A percentile compares a stretch with the other conserved stretches of the same genome.
Evolutionary conservation across 768 basidiomycete species (phyloP).

Genomic region (Tylopilus sp.): DNA sequence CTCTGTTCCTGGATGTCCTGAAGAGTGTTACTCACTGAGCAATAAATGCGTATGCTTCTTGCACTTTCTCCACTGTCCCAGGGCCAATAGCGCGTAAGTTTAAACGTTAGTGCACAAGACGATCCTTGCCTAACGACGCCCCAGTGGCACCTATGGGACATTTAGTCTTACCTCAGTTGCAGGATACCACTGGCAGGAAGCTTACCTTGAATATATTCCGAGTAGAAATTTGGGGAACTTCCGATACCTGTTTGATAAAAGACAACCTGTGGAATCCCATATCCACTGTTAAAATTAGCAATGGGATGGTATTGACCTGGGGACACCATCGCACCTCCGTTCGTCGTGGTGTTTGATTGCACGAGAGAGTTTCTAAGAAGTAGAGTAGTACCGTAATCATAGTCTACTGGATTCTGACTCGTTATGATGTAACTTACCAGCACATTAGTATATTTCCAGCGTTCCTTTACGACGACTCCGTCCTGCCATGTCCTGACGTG

Average conservation of each 20-base stretch:
- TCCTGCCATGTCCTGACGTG: slow-evolving; percentile 67
- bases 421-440: slow-evolving; percentile 35
- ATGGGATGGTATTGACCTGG: not conserved
- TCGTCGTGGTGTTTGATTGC: slow-evolving; percentile 49
- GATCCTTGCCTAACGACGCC: slow-evolving; percentile 49
- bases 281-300: slow-evolving; percentile 23
- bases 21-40: slow-evolving; percentile 55
- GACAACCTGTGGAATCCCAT: slow-evolving; percentile 56
- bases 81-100: slow-evolving; percentile 3
- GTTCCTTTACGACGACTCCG: slow-evolving; percentile 43
- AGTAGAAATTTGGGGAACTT: slow-evolving; percentile 54
- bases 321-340: slow-evolving; percentile 28
- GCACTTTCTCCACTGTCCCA: slow-evolving; percentile 62
- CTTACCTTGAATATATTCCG: slow-evolving; percentile 58
- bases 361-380: slow-evolving; percentile 49
- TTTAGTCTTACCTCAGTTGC: slow-evolving; percentile 4
- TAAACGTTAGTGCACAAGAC: not conserved
- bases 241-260: slow-evolving; percentile 65
- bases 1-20: not conserved
- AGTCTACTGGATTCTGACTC: not conserved
- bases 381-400: not conserved
- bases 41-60: slow-evolving; percentile 79
- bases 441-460: slow-evolving; percentile 54
- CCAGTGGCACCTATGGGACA: slow-evolving; percentile 55
- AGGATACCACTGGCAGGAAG: not conserved